phyloP scores from a whole-genome alignment of 139 green algal genomes.

The Volvox africanus region DNA sequence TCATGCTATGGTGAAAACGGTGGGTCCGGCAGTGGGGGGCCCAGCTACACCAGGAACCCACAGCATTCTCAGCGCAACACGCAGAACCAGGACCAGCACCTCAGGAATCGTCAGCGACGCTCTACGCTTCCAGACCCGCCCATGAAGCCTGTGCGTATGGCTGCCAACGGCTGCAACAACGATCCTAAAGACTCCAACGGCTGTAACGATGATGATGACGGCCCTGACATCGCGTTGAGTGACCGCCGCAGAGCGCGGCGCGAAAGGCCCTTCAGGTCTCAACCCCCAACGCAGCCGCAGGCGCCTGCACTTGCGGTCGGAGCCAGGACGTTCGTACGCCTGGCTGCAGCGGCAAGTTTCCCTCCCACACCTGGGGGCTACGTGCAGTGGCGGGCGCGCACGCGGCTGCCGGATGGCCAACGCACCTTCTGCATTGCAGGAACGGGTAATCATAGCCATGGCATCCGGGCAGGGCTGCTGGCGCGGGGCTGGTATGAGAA shows the following conservation, averaged over 20 bases:
- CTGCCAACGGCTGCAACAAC: neutral
- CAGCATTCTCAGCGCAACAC: neutral
- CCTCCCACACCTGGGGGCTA: neutral
- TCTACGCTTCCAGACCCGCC: neutral
- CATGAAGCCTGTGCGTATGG: neutral
- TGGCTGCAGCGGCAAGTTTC: neutral
- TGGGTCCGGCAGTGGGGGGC: neutral
- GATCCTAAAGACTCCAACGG: neutral
- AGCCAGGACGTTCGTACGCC: neutral
- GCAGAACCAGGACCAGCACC: neutral
- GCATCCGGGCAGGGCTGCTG: conserved; percentile 55
- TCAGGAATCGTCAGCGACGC: neutral
- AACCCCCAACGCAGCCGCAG: neutral
- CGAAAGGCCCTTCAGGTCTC: neutral
- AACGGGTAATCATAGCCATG: conserved; percentile 38
- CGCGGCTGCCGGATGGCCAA: conserved; percentile 11
- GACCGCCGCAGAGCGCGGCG: neutral
- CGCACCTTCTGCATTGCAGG: conserved; percentile 43
- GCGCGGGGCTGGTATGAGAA: conserved; percentile 63
- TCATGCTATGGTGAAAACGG: neutral
- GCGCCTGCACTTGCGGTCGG: neutral
- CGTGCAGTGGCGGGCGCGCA: conserved; percentile 14
- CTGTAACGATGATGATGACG: neutral
- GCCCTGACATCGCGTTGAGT: neutral
- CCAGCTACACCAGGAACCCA: neutral